Percentiles rank a stretch among this genome's conserved stretches.
phyloP scores from a whole-genome alignment of 2,329 filamentous ascomycete genomes.

The Sporothrix brasiliensis region DNA sequence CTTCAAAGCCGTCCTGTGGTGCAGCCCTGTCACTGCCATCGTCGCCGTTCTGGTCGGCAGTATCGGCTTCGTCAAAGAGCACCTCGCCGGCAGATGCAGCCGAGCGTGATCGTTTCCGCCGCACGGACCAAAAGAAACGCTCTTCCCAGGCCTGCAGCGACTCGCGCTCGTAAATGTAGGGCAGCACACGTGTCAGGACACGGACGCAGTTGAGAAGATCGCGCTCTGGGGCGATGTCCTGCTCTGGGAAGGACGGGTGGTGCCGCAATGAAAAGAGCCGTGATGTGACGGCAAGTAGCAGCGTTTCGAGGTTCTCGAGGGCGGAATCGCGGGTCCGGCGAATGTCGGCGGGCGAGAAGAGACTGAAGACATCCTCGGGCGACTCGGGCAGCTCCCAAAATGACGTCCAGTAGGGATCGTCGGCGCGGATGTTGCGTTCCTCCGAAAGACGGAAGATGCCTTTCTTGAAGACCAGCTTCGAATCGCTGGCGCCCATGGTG shows the following conservation, averaged over 20 bases:
- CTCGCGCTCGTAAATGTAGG: slow-evolving; percentile 90
- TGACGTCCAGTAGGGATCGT: slow-evolving; percentile 93
- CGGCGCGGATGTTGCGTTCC: slow-evolving; percentile 80
- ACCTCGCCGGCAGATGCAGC: slow-evolving; percentile 71
- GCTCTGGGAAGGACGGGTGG: slow-evolving; percentile 87
- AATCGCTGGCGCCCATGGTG: slow-evolving; percentile 94
- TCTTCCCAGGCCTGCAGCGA: slow-evolving; percentile 84
- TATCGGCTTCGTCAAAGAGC: slow-evolving; percentile 73
- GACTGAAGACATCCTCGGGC: slow-evolving; percentile 92
- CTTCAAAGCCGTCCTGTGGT: slow-evolving; percentile 60
- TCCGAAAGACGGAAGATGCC: slow-evolving; percentile 97
- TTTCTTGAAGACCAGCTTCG: slow-evolving; percentile 97
- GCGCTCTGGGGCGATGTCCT: slow-evolving; percentile 78
- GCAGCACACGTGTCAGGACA: slow-evolving; percentile 83
- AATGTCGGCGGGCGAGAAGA: slow-evolving; percentile 88
- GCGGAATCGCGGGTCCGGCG: slow-evolving; percentile 83
- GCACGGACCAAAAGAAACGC: slow-evolving; percentile 83
- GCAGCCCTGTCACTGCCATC: neutral
- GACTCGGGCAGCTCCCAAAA: slow-evolving; percentile 98
- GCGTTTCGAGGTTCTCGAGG: slow-evolving; percentile 84
- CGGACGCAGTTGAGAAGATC: slow-evolving; percentile 96
- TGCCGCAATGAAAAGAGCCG: slow-evolving; percentile 80
- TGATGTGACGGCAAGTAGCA: slow-evolving; percentile 81
- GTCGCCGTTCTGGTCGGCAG: neutral
- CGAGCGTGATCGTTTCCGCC: slow-evolving; percentile 71